A percentile compares a stretch with the other conserved stretches of the same genome.
phyloP scores from a whole-genome alignment of 208 protist genomes.

The Zelonia costaricensis region DNA sequence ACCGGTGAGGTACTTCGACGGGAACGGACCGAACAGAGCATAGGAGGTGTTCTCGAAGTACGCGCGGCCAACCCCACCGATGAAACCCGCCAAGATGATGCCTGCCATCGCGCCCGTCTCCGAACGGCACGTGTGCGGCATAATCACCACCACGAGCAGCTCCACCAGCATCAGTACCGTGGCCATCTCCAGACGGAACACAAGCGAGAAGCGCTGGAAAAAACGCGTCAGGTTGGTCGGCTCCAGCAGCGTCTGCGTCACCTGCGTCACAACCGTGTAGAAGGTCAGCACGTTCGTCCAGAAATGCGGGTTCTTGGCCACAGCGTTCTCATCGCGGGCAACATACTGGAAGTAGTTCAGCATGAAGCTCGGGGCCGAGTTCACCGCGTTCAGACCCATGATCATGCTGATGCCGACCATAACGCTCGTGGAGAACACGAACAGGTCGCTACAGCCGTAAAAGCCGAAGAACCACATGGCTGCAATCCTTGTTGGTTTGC shows the following conservation, averaged over 20 bases:
- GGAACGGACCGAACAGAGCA: conserved; percentile 65
- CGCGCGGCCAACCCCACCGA: conserved; percentile 49
- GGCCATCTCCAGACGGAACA: conserved; percentile 34
- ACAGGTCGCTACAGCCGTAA: conserved; percentile 27
- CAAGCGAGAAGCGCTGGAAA: conserved; percentile 47
- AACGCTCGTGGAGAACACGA: conserved; percentile 61
- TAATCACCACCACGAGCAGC: conserved; percentile 48
- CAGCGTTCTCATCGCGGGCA: conserved; percentile 30
- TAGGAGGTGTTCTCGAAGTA: conserved; percentile 77
- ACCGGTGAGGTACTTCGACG: conserved; percentile 44
- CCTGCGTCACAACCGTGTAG: conserved; percentile 69
- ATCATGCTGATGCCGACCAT: conserved; percentile 75
- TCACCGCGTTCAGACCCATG: conserved; percentile 78
- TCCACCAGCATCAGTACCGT: conserved; percentile 44
- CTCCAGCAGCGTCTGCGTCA: conserved; percentile 51
- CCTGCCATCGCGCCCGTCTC: conserved; percentile 43
- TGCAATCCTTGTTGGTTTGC: too few species aligned
- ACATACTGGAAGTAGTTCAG: conserved; percentile 67
- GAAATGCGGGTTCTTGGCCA: conserved; percentile 27
- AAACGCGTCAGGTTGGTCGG: conserved; percentile 50
- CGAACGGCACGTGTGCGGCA: conserved; percentile 29
- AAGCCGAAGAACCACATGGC: conserved; percentile 32
- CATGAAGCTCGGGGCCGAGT: conserved; percentile 75
- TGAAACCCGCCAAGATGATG: conserved; percentile 44
- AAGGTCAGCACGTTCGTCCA: conserved; percentile 68